Evolutionary conservation across 495 filamentous ascomycete genomes (phyloP).

Genomic region (Aspergillus cristatus): DNA sequence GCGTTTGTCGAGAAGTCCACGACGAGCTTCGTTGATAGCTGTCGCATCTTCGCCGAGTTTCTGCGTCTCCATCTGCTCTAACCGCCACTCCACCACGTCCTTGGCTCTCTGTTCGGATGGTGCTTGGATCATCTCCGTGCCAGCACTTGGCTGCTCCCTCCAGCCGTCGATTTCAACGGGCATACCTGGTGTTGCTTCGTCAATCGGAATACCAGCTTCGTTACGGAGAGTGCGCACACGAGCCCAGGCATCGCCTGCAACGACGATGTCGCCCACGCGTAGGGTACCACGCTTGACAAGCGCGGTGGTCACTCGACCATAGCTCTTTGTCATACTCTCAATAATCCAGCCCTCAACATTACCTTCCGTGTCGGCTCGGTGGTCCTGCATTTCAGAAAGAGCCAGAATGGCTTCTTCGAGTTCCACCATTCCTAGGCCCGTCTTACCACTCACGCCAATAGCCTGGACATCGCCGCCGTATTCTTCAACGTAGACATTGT

Average conservation of each 20-base stretch:
- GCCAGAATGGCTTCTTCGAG: conserved; percentile 83
- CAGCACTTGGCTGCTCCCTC: conserved; percentile 84
- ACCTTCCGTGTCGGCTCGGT: conserved; percentile 68
- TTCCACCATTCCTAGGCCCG: conserved; percentile 83
- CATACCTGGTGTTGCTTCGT: conserved; percentile 73
- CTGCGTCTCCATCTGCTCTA: conserved; percentile 50
- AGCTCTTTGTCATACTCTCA: conserved; percentile 81
- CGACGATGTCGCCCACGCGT: conserved; percentile 69
- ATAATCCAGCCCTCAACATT: conserved; percentile 88
- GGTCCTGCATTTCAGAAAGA: conserved; percentile 80
- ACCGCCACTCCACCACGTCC: conserved; percentile 66
- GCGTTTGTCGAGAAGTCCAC: conserved; percentile 50
- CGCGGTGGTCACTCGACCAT: conserved; percentile 80
- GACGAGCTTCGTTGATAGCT: conserved; percentile 65
- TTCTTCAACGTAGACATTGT: conserved; percentile 89
- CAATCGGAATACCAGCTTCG: conserved; percentile 66
- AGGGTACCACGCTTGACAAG: conserved; percentile 84
- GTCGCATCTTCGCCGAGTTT: conserved; percentile 60
- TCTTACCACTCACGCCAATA: conserved; percentile 85
- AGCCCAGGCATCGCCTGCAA: conserved; percentile 80
- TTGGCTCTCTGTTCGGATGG: conserved; percentile 70
- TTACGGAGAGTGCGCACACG: conserved; percentile 75
- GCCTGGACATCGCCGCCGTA: conserved; percentile 92
- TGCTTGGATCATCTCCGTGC: conserved; percentile 80
- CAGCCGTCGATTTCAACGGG: conserved; percentile 92